A percentile compares a stretch with the other conserved stretches of the same genome.
phyloP scores from a whole-genome alignment of 768 basidiomycete genomes.

The Collybia sordida region DNA sequence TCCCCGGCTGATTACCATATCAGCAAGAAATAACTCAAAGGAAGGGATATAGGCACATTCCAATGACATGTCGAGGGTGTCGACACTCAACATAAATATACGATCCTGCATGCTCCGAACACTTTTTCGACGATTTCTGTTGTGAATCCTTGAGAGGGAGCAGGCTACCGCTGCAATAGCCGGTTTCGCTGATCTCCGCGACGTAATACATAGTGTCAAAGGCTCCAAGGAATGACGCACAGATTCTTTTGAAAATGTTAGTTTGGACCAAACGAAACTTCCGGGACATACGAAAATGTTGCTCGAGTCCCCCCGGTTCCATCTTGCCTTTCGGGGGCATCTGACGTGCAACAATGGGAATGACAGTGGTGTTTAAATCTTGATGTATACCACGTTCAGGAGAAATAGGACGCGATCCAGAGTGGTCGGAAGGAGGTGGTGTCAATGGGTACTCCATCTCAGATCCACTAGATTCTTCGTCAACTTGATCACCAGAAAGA shows the following conservation, averaged over 20 bases:
- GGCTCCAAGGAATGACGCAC: conserved; percentile 14
- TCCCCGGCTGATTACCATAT: conserved; percentile 37
- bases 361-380: conserved; percentile 21
- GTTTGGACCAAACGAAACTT: not conserved
- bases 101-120: conserved; percentile 14
- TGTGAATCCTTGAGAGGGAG: conserved; percentile 36
- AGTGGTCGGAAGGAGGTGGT: conserved; percentile 74
- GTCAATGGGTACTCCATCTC: conserved; percentile 73
- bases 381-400: conserved; percentile 33
- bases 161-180: conserved; percentile 58
- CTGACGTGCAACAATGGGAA: conserved; percentile 6
- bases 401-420: conserved; percentile 62
- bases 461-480: conserved; percentile 28
- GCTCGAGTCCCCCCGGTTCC: no score
- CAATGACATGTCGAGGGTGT: conserved; percentile 46
- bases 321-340: no score
- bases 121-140: conserved; percentile 17
- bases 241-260: not conserved
- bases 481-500: conserved; percentile 10
- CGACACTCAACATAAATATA: conserved; percentile 38
- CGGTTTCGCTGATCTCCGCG: conserved; percentile 62
- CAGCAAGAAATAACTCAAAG: not conserved
- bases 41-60: conserved; percentile 48
- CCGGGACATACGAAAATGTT: not conserved
- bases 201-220: conserved; percentile 55